Evolutionary conservation across 2,329 filamentous ascomycete species (phyloP), one percentile per base, ranked within the genome.

Genomic region (Mycogone perniciosa): DNA sequence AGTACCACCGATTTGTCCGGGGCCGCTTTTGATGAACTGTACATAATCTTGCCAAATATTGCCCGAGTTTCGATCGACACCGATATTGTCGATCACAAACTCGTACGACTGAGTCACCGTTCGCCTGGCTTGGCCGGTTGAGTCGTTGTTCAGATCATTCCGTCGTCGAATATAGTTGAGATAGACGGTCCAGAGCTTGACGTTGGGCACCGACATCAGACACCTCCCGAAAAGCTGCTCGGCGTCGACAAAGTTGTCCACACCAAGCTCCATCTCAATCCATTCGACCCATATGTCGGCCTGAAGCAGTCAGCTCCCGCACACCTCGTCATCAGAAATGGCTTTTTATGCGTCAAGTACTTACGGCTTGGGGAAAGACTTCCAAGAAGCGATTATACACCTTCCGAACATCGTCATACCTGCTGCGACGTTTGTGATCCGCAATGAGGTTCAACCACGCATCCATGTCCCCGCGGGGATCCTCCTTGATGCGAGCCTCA

Each of bases 1-100:
- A 52, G 78, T 85, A 40, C 92, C 93, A 29, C 91, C 92, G 52
- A 93, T 81, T 52, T 83, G 83, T 5, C 93, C 93, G 1, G 93
- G 93, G 0, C 87, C 89, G 37, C 82, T 88, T 64, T 90, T 91
- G 67, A 97, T 82, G 64, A 99, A 96, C 58, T 93, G 84, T 54
- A 99, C 85, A 62, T 97, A 97, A 58, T 99, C 93, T 53, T 86
- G 82, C 93, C 93, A 99, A 51, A 99, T 85, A 57, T 79, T 81
- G 34, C 90, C 92, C 8, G 91, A 86, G 62, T 96, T 89, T 62
- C 90, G 87, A 69, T 99, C 93, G 60, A 93, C 82, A 30, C 95
- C 95, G 55, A 99, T 85, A 58, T 88, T 88, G 59, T 89, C 81
- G 42, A 99, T 81, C 6, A 95, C 91, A 63, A 96, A 90, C 56